Base-by-base conservation (phyloP, 2,329 filamentous ascomycete genomes). In the Fusarium sp. region DNA sequence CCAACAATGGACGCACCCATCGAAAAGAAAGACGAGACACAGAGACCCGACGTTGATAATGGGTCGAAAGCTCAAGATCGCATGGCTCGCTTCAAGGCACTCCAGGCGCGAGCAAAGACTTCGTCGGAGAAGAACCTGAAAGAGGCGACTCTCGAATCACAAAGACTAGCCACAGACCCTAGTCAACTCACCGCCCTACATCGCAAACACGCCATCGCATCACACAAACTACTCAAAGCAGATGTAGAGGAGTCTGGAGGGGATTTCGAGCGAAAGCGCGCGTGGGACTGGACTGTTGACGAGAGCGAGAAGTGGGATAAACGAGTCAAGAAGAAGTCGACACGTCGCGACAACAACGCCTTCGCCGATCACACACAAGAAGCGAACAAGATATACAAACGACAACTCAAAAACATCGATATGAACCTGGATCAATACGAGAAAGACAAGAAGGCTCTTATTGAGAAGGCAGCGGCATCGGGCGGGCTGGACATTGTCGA, bases 211-310 rank as follows among this genome's bases (percentile, higher is more conserved):
- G 94, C 93, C 56, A 90, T 96, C 70, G 95, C 96, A 20, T 90
- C 91, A 7, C 93, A 97, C 78, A 99, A 98, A 76, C 88, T 99
- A 0, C 86, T 97, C 43, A 97, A 97, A 82, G 93, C 94, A 6
- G 94, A 97, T 74, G 90, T 94, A 3, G 92, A 94, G 78, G 93
- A 92, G 19, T 84, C 86, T 0, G 94, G 94, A 33, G 93, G 92
- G 56, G 96, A 98, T 78, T 99, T 98, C 76, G 96, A 99, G 84
- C 92, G 96, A 71, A 97, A 98, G 81, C 90, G 96, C 40, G 96
- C 96, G 2, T 99, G 96, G 96, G 96, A 98, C 82, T 99, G 96
- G 92, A 99, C 96, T 1, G 84, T 95, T 8, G 96, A 99, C 68
- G 96, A 99, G 81, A 92, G 89, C 72, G 96, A 97, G 81, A 88